Percentiles rank a stretch among this genome's conserved stretches.
These are phyloP conservation scores for Penicillium sp. DNA, from an alignment of 2,329 filamentous ascomycete genomes.

Conservation along the genomic window DNA sequence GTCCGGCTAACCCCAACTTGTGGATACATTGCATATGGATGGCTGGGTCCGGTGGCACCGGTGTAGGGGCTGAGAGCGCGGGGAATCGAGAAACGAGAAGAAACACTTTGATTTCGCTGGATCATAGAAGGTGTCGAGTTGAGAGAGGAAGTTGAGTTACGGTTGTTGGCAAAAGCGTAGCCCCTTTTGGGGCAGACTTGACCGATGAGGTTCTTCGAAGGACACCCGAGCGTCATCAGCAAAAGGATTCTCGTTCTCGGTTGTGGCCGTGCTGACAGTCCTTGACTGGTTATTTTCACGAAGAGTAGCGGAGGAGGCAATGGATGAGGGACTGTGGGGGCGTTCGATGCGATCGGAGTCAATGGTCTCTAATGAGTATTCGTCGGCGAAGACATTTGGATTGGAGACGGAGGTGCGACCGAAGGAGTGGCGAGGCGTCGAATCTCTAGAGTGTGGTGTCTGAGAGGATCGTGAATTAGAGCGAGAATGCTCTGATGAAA, in stretches of 20 bases:
- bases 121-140: constrained; percentile 33
- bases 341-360: constrained; percentile 35
- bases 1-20: constrained; percentile 61
- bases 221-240: constrained; percentile 37
- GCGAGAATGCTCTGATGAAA: constrained; percentile 37
- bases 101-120: constrained; percentile 44
- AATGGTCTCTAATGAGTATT: constrained; percentile 46
- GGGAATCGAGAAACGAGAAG: constrained; percentile 47
- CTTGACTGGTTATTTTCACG: constrained; percentile 30
- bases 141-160: constrained; percentile 33
- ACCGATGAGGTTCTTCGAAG: constrained; percentile 33
- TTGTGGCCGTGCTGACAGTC: constrained; percentile 20
- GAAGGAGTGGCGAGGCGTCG: constrained; percentile 32
- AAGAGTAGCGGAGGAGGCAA: constrained; percentile 34
- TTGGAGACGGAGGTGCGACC: constrained; percentile 36
- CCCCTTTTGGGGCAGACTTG: constrained; percentile 39
- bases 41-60: constrained; percentile 70
- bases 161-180: constrained; percentile 27
- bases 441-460: constrained; percentile 27
- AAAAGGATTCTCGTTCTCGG: constrained; percentile 35
- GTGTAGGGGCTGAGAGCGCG: constrained; percentile 63
- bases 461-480: constrained; percentile 34
- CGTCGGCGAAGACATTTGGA: constrained; percentile 50
- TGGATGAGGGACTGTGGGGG: constrained; percentile 33
- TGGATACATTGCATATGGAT: constrained; percentile 81